Evolutionary conservation across 208 protist genomes (phyloP).

Genomic region (Trypanosoma theileri): DNA sequence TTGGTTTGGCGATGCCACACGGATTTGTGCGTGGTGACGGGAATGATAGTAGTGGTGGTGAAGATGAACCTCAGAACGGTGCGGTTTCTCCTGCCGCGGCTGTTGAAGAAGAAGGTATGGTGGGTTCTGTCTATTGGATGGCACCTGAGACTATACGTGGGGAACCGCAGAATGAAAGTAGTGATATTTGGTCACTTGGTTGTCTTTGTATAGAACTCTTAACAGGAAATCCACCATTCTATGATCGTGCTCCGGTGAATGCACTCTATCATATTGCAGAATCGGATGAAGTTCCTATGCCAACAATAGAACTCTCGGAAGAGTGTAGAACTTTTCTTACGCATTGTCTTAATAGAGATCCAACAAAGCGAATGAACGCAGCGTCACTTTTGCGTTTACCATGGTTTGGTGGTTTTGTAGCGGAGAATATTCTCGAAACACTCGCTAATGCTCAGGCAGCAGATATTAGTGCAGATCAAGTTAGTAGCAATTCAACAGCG

Average conservation of each 20-base stretch:
- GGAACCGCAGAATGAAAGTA: constrained; percentile 36
- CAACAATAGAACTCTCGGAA: constrained; percentile 41
- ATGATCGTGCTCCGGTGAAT: constrained; percentile 54
- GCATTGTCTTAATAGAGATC: constrained; percentile 55
- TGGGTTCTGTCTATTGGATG: constrained; percentile 87
- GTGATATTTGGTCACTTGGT: constrained; percentile 84
- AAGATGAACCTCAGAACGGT: constrained; percentile 13
- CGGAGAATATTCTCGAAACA: constrained; percentile 26
- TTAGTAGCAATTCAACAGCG: constrained; percentile 26
- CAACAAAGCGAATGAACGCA: constrained; percentile 46
- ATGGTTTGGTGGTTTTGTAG: constrained; percentile 54
- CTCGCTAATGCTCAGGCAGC: constrained; percentile 16
- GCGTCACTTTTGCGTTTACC: constrained; percentile 39
- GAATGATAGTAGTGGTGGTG: constrained; percentile 9
- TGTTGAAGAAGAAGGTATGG: constrained; percentile 31
- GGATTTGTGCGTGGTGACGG: neutral
- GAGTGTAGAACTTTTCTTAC: constrained; percentile 54
- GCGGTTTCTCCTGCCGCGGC: constrained; percentile 4
- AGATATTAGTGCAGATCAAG: constrained; percentile 18
- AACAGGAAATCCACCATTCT: constrained; percentile 74
- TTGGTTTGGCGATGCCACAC: constrained; percentile 64
- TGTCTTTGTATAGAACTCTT: constrained; percentile 77
- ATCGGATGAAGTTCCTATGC: constrained; percentile 33
- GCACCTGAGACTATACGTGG: constrained; percentile 70
- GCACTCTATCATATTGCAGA: constrained; percentile 69